These are phyloP conservation scores for Recurvomyces mirabilis DNA, from an alignment of 495 filamentous ascomycete genomes.

Conservation along the genomic window DNA sequence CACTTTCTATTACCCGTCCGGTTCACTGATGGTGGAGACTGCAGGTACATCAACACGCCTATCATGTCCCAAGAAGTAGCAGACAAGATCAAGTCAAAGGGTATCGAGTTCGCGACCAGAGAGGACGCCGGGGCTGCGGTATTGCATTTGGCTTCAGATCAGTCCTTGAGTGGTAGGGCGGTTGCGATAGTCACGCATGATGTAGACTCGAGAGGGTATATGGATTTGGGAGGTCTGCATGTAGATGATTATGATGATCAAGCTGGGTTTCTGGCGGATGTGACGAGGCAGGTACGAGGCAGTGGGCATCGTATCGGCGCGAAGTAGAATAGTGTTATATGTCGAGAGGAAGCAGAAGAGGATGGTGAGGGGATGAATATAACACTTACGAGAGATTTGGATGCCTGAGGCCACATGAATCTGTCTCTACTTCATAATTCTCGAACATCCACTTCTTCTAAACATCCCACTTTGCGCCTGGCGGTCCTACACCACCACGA, in stretches of 20 bases:
- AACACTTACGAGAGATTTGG: too few relatives aligned
- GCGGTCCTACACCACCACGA: conserved; percentile 28
- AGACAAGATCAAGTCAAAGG: background rate
- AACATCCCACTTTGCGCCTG: conserved; percentile 10
- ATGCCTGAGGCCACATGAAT: too few relatives aligned
- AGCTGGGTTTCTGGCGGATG: too few relatives aligned
- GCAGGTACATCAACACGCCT: conserved; percentile 5
- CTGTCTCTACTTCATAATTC: too few relatives aligned
- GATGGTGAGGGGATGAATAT: too few relatives aligned
- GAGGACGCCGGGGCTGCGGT: conserved; percentile 8
- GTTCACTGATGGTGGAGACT: background rate
- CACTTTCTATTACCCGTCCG: background rate
- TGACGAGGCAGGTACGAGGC: too few relatives aligned
- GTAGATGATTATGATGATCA: too few relatives aligned
- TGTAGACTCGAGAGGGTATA: conserved; percentile 2
- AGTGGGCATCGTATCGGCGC: too few relatives aligned
- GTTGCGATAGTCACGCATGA: background rate
- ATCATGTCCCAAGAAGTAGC: conserved; percentile 5
- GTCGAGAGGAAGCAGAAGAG: too few relatives aligned
- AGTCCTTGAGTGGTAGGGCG: conserved; percentile 5
- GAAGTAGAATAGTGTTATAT: too few relatives aligned
- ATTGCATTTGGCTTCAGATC: conserved; percentile 11
- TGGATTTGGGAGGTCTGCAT: background rate
- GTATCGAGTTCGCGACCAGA: conserved; percentile 6
- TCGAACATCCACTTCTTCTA: too few relatives aligned